Evolutionary conservation across 2,329 filamentous ascomycete genomes (phyloP).

Genomic region (Helotiales sp.): DNA sequence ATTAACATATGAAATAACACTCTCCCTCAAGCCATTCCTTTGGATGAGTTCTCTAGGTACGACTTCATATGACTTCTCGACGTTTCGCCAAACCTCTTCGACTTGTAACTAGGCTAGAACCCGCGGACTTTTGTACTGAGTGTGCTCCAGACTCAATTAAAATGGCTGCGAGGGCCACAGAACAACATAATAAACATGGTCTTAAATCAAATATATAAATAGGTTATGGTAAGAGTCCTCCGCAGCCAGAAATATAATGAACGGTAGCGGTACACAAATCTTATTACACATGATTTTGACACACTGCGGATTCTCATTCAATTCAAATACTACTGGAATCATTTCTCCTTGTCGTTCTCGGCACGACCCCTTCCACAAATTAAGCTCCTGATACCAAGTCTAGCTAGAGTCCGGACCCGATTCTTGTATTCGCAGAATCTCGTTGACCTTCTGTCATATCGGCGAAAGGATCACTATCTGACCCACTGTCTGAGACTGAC

Average conservation of each 20-base stretch:
- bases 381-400: neutral
- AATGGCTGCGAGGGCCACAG: neutral
- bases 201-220: neutral
- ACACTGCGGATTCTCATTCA: neutral
- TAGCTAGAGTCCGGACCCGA: neutral
- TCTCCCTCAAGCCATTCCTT: neutral
- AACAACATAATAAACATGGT: neutral
- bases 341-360: neutral
- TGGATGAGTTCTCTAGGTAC: neutral
- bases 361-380: neutral
- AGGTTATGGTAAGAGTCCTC: neutral
- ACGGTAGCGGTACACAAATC: neutral
- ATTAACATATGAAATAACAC: neutral
- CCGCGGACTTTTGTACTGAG: neutral
- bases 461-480: conserved; percentile 6
- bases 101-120: neutral
- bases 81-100: neutral
- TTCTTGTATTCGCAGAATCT: neutral
- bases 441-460: neutral
- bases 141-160: neutral
- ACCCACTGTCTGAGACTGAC: conserved; percentile 2
- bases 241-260: neutral
- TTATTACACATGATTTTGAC: neutral
- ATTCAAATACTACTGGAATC: neutral
- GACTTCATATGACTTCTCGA: neutral